These are phyloP conservation scores for Kwoniella europaea DNA, from an alignment of 768 basidiomycete genomes.

Conservation along the genomic window DNA sequence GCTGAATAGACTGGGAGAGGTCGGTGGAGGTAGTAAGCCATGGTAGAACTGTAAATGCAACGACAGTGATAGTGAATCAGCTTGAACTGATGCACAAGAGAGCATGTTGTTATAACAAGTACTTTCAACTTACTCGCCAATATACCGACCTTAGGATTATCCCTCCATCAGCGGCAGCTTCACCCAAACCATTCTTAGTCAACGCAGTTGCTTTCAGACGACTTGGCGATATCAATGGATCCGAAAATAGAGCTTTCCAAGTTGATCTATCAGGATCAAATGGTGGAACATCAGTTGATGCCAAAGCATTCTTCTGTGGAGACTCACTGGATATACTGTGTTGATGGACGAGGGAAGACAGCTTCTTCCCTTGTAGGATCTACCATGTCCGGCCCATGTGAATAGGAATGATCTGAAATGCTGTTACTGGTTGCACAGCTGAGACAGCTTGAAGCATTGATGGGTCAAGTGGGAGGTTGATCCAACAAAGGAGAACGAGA, in stretches of 20 bases:
- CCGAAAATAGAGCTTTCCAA: conserved; percentile 41
- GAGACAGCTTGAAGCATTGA: no score
- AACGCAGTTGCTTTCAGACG: conserved; percentile 33
- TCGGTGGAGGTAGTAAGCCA: conserved; percentile 44
- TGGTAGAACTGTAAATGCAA: conserved; percentile 39
- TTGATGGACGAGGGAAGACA: conserved; percentile 22
- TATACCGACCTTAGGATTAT: conserved; percentile 50
- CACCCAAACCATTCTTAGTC: conserved; percentile 40
- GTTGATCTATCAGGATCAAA: conserved; percentile 20
- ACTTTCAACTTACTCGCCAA: conserved; percentile 48
- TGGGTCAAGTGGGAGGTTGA: no score
- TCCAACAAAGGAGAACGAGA: no score
- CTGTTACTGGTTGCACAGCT: no score
- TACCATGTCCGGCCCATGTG: conserved; percentile 1
- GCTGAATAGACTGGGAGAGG: conserved; percentile 42
- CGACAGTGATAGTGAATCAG: no score
- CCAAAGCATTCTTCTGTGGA: background rate
- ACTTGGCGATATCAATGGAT: conserved; percentile 44
- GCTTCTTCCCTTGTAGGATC: conserved; percentile 10
- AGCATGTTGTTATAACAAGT: no score
- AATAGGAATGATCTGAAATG: background rate
- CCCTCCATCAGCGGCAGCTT: conserved; percentile 35
- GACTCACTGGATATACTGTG: conserved; percentile 16
- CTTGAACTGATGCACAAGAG: no score
- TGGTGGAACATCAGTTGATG: background rate